Evolutionary conservation across 2,329 filamentous ascomycete genomes (phyloP).

Genomic region (Celoporthe dispersa): DNA sequence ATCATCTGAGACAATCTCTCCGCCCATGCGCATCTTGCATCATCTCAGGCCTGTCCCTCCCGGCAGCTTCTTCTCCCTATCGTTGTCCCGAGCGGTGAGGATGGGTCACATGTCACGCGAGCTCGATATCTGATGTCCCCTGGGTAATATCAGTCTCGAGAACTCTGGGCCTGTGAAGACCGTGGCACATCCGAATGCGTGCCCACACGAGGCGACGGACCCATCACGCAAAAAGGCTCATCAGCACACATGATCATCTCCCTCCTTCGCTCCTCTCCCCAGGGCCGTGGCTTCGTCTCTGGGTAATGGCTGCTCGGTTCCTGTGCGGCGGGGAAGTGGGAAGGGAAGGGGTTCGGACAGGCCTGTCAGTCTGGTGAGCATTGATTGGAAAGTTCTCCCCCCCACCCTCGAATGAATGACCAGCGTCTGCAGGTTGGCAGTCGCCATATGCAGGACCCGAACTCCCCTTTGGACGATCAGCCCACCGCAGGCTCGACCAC

Average conservation of each 20-base stretch:
- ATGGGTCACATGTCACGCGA: conserved; percentile 8
- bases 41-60: neutral
- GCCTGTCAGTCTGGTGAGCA: neutral
- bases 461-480: neutral
- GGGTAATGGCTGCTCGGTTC: conserved; percentile 8
- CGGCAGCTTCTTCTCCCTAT: neutral
- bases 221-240: neutral
- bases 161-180: conserved; percentile 4
- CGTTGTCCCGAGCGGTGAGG: conserved; percentile 1
- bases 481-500: neutral
- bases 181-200: neutral
- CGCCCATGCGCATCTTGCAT: neutral
- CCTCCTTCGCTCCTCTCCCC: neutral
- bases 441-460: neutral
- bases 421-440: conserved; percentile 3
- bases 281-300: neutral
- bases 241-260: neutral
- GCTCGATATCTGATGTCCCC: conserved; percentile 1
- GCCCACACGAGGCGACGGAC: neutral
- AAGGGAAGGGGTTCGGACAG: neutral
- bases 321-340: conserved; percentile 2
- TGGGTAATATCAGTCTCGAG: neutral
- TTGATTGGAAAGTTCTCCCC: no score
- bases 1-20: conserved; percentile 20
- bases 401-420: neutral